These are phyloP conservation scores for Ustulina deusta DNA, from an alignment of 2,329 filamentous ascomycete genomes.

Conservation along the genomic window DNA sequence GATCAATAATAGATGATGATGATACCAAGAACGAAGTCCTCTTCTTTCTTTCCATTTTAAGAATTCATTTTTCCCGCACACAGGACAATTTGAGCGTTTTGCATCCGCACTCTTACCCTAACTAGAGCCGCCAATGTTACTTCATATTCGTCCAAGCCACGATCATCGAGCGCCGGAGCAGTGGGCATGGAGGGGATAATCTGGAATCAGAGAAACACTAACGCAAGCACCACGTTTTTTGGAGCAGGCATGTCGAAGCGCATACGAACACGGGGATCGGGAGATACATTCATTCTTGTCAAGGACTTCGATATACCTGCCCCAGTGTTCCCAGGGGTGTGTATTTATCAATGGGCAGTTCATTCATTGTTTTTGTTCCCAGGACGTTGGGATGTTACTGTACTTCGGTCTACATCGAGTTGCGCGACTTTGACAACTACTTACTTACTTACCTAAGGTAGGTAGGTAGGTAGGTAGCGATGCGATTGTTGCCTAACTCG, in stretches of 20 bases:
- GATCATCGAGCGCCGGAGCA: neutral
- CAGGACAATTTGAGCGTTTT: neutral
- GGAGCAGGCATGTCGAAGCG: neutral
- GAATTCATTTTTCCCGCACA: neutral
- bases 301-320: neutral
- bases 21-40: neutral
- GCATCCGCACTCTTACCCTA: neutral
- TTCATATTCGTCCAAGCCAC: neutral
- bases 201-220: neutral
- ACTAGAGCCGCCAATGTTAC: neutral
- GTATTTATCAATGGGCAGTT: constrained; percentile 13
- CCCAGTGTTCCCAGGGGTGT: neutral
- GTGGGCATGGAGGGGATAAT: too few species aligned
- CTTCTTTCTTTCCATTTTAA: neutral
- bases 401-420: constrained; percentile 6
- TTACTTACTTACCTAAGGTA: neutral
- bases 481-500: constrained; percentile 17
- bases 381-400: neutral
- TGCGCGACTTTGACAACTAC: neutral
- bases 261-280: neutral
- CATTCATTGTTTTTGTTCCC: neutral
- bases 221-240: neutral
- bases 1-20: constrained; percentile 28
- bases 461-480: too few species aligned
- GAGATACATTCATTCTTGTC: neutral